Percentiles rank a stretch among this genome's conserved stretches.
Conservation (phyloP, 371 early-diverging fungal genomes). For the Conidiobolus coronatus region DNA sequence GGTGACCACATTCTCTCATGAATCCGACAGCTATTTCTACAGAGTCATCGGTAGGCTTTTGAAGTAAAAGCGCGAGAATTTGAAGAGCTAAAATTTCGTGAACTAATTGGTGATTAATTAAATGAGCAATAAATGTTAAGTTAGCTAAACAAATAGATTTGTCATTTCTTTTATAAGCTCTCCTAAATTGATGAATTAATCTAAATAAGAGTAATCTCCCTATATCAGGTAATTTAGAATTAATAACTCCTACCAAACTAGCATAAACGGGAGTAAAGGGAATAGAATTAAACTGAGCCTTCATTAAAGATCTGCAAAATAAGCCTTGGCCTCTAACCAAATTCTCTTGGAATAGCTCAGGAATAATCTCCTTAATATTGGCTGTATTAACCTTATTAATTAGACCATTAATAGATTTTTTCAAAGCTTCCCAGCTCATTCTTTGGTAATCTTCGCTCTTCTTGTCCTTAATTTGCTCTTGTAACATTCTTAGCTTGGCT, state of each 20-base stretch:
- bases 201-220: slow-evolving; percentile 75
- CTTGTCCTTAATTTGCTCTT: slow-evolving; percentile 54
- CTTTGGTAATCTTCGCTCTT: slow-evolving; percentile 57
- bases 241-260: slow-evolving; percentile 64
- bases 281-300: slow-evolving; percentile 74
- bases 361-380: slow-evolving; percentile 77
- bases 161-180: slow-evolving; percentile 78
- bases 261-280: slow-evolving; percentile 89
- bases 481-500: slow-evolving; percentile 58
- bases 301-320: slow-evolving; percentile 69
- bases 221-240: slow-evolving; percentile 78
- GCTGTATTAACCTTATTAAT: slow-evolving; percentile 83
- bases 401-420: slow-evolving; percentile 83
- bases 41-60: slow-evolving; percentile 87
- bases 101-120: slow-evolving; percentile 76
- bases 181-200: slow-evolving; percentile 70
- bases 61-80: slow-evolving; percentile 61
- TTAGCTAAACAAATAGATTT: slow-evolving; percentile 65
- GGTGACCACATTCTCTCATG: slow-evolving; percentile 75
- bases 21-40: slow-evolving; percentile 95
- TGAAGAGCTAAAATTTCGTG: slow-evolving; percentile 80
- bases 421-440: slow-evolving; percentile 83
- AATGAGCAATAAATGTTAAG: slow-evolving; percentile 74
- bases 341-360: slow-evolving; percentile 78
- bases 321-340: slow-evolving; percentile 83